Percentiles rank a stretch among this genome's conserved stretches.
These are phyloP conservation scores for Fusarium denticulatum DNA, from an alignment of 2,329 filamentous ascomycete genomes.

Conservation along the genomic window DNA sequence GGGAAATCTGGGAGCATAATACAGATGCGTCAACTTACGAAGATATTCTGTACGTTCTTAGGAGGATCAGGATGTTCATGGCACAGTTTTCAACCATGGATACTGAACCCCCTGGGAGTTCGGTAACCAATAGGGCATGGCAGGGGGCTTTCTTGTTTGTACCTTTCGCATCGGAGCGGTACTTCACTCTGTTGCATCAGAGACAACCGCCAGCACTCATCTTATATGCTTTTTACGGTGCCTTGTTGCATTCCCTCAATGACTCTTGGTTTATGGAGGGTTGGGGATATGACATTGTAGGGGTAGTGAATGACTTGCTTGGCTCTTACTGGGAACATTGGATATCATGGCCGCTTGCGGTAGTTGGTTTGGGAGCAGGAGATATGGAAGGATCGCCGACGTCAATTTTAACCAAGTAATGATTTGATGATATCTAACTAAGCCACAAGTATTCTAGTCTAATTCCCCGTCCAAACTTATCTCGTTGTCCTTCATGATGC, in stretches of 20 bases:
- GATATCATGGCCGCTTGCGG: constrained; percentile 4
- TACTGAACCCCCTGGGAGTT: fast-evolving
- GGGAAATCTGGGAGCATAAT: not conserved
- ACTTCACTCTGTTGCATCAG: not conserved
- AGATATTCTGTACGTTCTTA: not conserved
- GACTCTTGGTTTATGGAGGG: constrained; percentile 12
- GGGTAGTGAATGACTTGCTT: not conserved
- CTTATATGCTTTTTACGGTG: not conserved
- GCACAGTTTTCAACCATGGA: not conserved
- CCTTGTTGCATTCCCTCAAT: not conserved
- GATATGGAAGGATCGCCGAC: not conserved
- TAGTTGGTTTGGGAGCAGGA: not conserved
- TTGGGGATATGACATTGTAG: constrained; percentile 12
- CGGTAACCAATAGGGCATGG: not conserved
- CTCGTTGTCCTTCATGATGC: not conserved
- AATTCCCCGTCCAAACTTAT: not conserved
- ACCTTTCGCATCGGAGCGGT: not conserved
- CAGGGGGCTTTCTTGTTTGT: constrained; percentile 1
- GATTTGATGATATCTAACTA: not conserved
- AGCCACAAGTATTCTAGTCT: not conserved
- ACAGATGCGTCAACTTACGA: not conserved
- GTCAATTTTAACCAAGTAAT: not conserved
- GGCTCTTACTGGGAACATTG: constrained; percentile 6
- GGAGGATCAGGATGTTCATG: constrained; percentile 2
- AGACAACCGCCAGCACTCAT: constrained; percentile 1